Conservation (phyloP, 2,329 filamentous ascomycete species). For the Ceratocystis cacaofunesta region DNA sequence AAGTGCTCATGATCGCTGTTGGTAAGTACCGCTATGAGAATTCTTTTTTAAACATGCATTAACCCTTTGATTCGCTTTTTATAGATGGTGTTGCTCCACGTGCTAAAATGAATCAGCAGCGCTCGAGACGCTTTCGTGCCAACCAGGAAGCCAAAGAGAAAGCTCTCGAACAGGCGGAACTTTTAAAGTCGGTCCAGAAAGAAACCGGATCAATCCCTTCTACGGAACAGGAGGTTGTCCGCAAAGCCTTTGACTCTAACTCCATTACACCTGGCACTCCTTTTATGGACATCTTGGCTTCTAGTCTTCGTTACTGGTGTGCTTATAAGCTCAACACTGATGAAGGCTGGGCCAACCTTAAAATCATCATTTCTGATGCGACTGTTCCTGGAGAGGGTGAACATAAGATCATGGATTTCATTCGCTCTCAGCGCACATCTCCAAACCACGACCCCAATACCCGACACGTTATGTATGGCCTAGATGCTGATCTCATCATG, state of each 20-base stretch:
- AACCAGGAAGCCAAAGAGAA: constrained; percentile 92
- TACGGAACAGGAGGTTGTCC: constrained; percentile 39
- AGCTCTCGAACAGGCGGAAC: constrained; percentile 76
- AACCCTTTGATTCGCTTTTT: constrained; percentile 10
- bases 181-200: constrained; percentile 68
- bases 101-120: constrained; percentile 99
- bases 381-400: constrained; percentile 96
- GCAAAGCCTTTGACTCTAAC: constrained; percentile 85
- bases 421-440: constrained; percentile 81
- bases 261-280: constrained; percentile 90
- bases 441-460: constrained; percentile 93
- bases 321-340: constrained; percentile 96
- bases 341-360: constrained; percentile 86
- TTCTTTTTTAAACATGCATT: constrained; percentile 12
- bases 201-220: constrained; percentile 44
- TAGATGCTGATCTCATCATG: constrained; percentile 98
- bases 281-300: constrained; percentile 92
- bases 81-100: constrained; percentile 88
- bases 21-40: constrained; percentile 36
- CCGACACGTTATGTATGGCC: constrained; percentile 90
- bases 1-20: constrained; percentile 93
- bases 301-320: constrained; percentile 88
- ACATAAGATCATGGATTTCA: constrained; percentile 98
- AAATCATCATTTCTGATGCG: constrained; percentile 96
- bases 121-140: constrained; percentile 84